Percentiles rank a stretch among this genome's conserved stretches.
phyloP scores from a whole-genome alignment of 495 filamentous ascomycete species.

The Talaromyces ruber region DNA sequence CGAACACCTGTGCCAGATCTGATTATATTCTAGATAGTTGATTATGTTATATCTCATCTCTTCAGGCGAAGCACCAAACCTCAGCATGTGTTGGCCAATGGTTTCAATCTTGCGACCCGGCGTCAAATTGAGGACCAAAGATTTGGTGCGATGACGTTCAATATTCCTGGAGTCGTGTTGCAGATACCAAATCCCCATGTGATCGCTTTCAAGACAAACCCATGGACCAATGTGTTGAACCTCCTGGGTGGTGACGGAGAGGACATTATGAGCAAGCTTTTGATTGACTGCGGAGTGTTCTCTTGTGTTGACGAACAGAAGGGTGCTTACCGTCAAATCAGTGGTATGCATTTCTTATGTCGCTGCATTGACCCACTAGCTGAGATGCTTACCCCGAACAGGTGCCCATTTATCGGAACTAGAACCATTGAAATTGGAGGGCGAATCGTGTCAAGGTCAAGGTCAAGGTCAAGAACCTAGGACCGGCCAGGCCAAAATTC shows the following conservation, averaged over 20 bases:
- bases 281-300: conserved; percentile 77
- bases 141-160: conserved; percentile 21
- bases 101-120: conserved; percentile 45
- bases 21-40: conserved; percentile 56
- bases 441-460: neutral
- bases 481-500: neutral
- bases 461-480: neutral
- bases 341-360: conserved; percentile 42
- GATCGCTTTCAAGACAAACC: conserved; percentile 52
- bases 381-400: neutral
- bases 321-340: conserved; percentile 68
- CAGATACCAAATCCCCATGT: conserved; percentile 63
- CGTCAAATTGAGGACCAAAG: conserved; percentile 15
- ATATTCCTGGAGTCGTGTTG: conserved; percentile 45
- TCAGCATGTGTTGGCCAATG: conserved; percentile 70
- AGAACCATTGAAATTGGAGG: conserved; percentile 16
- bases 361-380: neutral
- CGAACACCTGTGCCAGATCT: conserved; percentile 2
- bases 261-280: conserved; percentile 68
- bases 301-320: conserved; percentile 45
- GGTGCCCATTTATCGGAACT: conserved; percentile 33
- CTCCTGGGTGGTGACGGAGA: conserved; percentile 73
- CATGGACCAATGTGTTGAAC: conserved; percentile 64
- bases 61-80: conserved; percentile 57
- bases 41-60: conserved; percentile 70